Percentiles rank a stretch among this genome's conserved stretches.
Conservation (phyloP, 2,329 filamentous ascomycete species). For the Aureobasidium musti region DNA sequence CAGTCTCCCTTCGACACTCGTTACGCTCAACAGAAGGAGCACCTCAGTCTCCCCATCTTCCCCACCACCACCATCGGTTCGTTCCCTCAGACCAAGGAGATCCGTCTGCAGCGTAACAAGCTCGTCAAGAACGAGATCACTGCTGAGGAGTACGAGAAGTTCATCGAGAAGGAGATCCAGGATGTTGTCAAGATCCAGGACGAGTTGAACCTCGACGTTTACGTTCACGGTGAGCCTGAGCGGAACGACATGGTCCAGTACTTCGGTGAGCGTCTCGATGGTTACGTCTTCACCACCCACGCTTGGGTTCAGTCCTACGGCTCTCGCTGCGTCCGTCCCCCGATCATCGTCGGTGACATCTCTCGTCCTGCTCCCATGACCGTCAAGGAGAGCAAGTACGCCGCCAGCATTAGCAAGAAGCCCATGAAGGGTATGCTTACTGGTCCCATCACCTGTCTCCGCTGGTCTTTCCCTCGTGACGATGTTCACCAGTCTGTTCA, state of each 20-base stretch:
- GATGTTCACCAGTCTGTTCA: conserved; percentile 99
- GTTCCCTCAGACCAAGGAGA: conserved; percentile 99
- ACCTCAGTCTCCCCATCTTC: conserved; percentile 93
- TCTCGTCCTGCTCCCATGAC: conserved; percentile 97
- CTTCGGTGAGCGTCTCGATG: conserved; percentile 95
- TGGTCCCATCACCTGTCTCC: conserved; percentile 95
- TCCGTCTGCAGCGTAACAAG: conserved; percentile 94
- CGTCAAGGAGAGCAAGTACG: conserved; percentile 99
- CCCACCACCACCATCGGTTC: conserved; percentile 99
- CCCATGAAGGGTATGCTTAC: conserved; percentile 99
- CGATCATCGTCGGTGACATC: conserved; percentile 98
- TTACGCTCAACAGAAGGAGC: conserved; percentile 84
- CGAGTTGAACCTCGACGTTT: conserved; percentile 95
- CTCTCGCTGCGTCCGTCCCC: conserved; percentile 95
- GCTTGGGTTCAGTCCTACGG: conserved; percentile 99
- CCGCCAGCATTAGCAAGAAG: conserved; percentile 92
- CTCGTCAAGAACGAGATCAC: conserved; percentile 99
- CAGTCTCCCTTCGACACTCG: conserved; percentile 83
- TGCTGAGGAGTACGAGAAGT: conserved; percentile 89
- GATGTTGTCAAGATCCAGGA: conserved; percentile 96
- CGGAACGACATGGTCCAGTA: conserved; percentile 99
- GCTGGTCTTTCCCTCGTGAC: conserved; percentile 99
- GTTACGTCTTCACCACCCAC: conserved; percentile 98
- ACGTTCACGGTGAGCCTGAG: conserved; percentile 98
- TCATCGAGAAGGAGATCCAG: conserved; percentile 98